A percentile compares a stretch with the other conserved stretches of the same genome.
These are phyloP conservation scores for Saccharomycopsis sp. DNA, from an alignment of 805 yeast species.

Conservation along the genomic window DNA sequence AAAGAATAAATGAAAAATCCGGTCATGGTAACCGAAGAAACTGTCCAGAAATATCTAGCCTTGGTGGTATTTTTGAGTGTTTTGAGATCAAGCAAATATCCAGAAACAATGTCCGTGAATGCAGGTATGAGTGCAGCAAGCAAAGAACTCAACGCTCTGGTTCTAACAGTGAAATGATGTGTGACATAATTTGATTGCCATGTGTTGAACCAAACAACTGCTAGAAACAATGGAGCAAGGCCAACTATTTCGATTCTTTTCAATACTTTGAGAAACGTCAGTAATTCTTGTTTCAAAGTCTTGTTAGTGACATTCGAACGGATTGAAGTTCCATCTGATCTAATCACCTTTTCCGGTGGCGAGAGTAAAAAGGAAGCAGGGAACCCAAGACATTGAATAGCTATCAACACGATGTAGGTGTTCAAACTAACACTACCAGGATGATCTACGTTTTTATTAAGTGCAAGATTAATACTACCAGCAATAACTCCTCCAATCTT, in stretches of 20 bases:
- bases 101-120: slow-evolving; percentile 22
- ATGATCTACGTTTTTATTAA: slow-evolving; percentile 21
- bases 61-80: slow-evolving; percentile 16
- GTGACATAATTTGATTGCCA: slow-evolving; percentile 26
- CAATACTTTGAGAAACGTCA: slow-evolving; percentile 11
- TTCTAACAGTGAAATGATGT: slow-evolving; percentile 25
- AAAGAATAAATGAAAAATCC: slow-evolving; percentile 25
- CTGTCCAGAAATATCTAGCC: slow-evolving; percentile 22
- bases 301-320: slow-evolving; percentile 15
- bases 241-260: slow-evolving; percentile 22
- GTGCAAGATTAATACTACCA: slow-evolving; percentile 20
- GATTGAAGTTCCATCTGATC: slow-evolving; percentile 27
- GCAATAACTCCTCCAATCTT: slow-evolving; percentile 27
- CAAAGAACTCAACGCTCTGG: slow-evolving; percentile 26
- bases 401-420: slow-evolving; percentile 25
- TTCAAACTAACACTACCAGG: slow-evolving; percentile 25
- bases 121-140: slow-evolving; percentile 24
- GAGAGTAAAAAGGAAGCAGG: slow-evolving; percentile 24
- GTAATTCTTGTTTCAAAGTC: slow-evolving; percentile 11
- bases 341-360: slow-evolving; percentile 26
- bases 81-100: slow-evolving; percentile 22
- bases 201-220: slow-evolving; percentile 24
- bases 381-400: slow-evolving; percentile 26
- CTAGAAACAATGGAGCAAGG: slow-evolving; percentile 23
- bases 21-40: slow-evolving; percentile 11